Evolutionary conservation across 1,139 yeast genomes (phyloP), one percentile per base, ranked within the genome.

Genomic region (Waltiozyma sp.): DNA sequence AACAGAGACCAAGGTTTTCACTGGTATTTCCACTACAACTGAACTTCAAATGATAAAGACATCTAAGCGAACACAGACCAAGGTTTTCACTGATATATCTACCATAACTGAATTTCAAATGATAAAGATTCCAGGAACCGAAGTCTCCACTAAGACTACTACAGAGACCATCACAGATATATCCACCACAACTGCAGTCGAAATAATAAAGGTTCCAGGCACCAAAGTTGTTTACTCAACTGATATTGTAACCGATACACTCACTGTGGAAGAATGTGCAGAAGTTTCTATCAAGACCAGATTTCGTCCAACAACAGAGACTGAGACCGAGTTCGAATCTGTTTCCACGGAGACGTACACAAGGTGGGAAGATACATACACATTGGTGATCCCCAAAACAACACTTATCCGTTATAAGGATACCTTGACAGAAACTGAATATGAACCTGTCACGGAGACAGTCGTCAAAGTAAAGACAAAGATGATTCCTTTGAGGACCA

Each of bases 251-350:
- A 38, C 43, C 19, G 31, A 43, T 19, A 39, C 44, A 11, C 23
- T 21, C 14, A 37, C 40, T 21, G 7, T 9, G 15, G 14, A 8
- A n/a, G 37, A 39, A 49, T 24, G 39, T 45, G n/a, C 41, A 44
- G 19, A 39, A 40, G 3, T 58, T 10, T 43, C 52, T 9, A 44
- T 52, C 16, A 44, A 48, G 39, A 49, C 46, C 3, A 43, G 51
- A 5, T 43, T 41, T 16, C 44, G 55, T 15, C 49, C 51, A 7
- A 39, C 52, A 0, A 49, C 52, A 13, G 38, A 41, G 2, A 39
- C 45, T 3, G 47, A 44, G 28, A 46, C 52, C 1, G 47, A 51
- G 28, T 45, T 42, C 36, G 48, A 46, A 15, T 42, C 41, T n/a
- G 45, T 47, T 1, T 43, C 48, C 2, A 51, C 53, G 3, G n/a